phyloP scores from a whole-genome alignment of 441 rosid genomes.

The Melastoma candidum region DNA sequence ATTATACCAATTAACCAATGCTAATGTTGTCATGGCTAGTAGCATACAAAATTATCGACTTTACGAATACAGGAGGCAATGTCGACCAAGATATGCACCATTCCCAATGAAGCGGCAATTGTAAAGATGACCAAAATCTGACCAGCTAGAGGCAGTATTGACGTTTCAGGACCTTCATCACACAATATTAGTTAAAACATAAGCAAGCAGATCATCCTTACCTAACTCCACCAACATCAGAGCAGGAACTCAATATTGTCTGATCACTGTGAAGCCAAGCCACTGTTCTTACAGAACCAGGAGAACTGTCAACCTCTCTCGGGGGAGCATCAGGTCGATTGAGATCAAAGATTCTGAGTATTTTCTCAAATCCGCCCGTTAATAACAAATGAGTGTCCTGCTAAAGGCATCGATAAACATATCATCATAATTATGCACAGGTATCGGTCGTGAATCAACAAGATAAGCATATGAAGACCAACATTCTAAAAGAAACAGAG shows the following conservation, averaged over 20 bases:
- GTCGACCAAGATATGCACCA: too few relatives aligned
- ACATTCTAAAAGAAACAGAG: too few relatives aligned
- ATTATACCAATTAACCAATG: too few relatives aligned
- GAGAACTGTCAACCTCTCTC: conserved; percentile 65
- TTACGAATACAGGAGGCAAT: too few relatives aligned
- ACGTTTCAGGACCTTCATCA: not conserved
- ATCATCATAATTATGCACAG: conserved; percentile 4
- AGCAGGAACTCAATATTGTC: conserved; percentile 79
- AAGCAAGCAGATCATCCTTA: conserved; percentile 9
- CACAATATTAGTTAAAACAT: too few relatives aligned
- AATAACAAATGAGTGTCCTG: conserved; percentile 81
- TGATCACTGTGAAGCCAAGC: conserved; percentile 96
- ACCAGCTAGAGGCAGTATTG: not conserved
- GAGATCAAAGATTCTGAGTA: conserved; percentile 73
- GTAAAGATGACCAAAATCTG: not conserved
- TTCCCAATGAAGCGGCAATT: not conserved
- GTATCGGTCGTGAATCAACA: not conserved
- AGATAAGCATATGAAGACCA: too few relatives aligned
- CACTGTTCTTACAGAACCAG: conserved; percentile 79
- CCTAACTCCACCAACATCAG: conserved; percentile 89
- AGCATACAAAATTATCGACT: too few relatives aligned
- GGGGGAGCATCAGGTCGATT: conserved; percentile 77
- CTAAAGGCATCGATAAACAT: not conserved
- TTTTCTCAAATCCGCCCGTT: conserved; percentile 95
- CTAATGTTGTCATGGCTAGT: too few relatives aligned